These are phyloP conservation scores for Cercospora nicotianae DNA, from an alignment of 2,329 filamentous ascomycete species.

Conservation along the genomic window DNA sequence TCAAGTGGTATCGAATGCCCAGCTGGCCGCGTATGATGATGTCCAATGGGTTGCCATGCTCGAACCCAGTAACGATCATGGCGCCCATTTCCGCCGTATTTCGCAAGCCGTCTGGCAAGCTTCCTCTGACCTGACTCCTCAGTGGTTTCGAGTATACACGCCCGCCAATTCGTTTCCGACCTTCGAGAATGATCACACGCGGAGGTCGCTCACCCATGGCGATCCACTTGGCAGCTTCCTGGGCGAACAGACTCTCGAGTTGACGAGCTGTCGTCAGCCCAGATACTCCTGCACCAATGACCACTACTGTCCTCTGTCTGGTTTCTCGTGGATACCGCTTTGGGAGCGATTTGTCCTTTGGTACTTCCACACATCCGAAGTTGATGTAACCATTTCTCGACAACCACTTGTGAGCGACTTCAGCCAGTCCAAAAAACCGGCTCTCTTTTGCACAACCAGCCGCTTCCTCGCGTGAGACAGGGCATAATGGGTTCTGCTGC, in stretches of 20 bases:
- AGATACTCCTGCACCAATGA: slow-evolving; percentile 92
- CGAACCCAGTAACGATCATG: slow-evolving; percentile 97
- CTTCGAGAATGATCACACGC: slow-evolving; percentile 79
- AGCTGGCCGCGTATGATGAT: slow-evolving; percentile 88
- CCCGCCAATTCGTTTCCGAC: slow-evolving; percentile 81
- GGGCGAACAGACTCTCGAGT: slow-evolving; percentile 78
- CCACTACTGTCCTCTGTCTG: slow-evolving; percentile 71
- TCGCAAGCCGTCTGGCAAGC: slow-evolving; percentile 55
- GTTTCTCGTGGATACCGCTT: slow-evolving; percentile 42
- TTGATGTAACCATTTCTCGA: slow-evolving; percentile 92
- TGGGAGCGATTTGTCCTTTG: slow-evolving; percentile 35
- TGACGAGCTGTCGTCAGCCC: slow-evolving; percentile 91
- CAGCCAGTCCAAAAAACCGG: slow-evolving; percentile 86
- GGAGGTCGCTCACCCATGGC: slow-evolving; percentile 68
- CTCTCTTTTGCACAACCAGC: slow-evolving; percentile 84
- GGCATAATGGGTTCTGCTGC: slow-evolving; percentile 80
- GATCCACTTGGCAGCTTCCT: slow-evolving; percentile 69
- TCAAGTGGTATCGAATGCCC: slow-evolving; percentile 77
- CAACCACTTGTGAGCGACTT: slow-evolving; percentile 89
- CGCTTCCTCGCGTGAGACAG: slow-evolving; percentile 80
- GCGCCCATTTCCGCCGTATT: slow-evolving; percentile 95
- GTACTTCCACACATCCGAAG: slow-evolving; percentile 84
- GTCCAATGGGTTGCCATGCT: slow-evolving; percentile 91
- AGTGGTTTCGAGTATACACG: slow-evolving; percentile 84
- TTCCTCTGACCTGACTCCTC: slow-evolving; percentile 58